Conservation (phyloP, 129 eudicot species). For the Apium graveolens region DNA sequence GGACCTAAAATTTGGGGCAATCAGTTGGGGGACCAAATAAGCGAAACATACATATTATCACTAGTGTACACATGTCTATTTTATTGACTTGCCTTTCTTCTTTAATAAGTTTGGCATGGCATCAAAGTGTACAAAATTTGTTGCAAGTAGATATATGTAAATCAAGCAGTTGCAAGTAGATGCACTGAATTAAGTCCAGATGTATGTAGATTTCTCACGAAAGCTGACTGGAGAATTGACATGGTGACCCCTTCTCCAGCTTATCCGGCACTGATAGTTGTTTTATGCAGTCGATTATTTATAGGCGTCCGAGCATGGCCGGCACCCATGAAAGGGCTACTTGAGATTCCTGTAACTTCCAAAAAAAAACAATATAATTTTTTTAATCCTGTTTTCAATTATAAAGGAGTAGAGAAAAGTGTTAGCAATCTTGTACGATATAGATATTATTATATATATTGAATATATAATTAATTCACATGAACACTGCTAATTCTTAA, state of each 20-base stretch:
- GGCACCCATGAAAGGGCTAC: too few species aligned
- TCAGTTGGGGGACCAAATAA: background rate
- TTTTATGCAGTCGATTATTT: too few species aligned
- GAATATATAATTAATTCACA: too few species aligned
- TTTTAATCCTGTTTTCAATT: too few species aligned
- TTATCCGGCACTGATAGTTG: background rate
- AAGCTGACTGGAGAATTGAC: background rate
- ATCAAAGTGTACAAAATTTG: background rate
- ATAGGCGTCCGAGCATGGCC: too few species aligned
- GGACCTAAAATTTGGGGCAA: background rate
- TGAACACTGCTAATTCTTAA: too few species aligned
- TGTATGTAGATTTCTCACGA: background rate
- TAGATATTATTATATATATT: too few species aligned
- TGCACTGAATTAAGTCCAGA: background rate
- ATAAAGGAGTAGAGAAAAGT: too few species aligned
- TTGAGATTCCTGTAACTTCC: too few species aligned
- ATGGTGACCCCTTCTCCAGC: background rate
- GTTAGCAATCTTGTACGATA: too few species aligned
- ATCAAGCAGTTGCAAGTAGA: background rate
- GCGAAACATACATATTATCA: background rate
- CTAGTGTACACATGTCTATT: background rate
- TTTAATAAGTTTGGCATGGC: background rate
- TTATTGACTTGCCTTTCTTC: background rate
- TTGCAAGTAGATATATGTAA: background rate
- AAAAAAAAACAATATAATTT: too few species aligned